A percentile compares a stretch with the other conserved stretches of the same genome.
phyloP scores from a whole-genome alignment of 176 grass and related monocot species.

The Ensete glaucum region DNA sequence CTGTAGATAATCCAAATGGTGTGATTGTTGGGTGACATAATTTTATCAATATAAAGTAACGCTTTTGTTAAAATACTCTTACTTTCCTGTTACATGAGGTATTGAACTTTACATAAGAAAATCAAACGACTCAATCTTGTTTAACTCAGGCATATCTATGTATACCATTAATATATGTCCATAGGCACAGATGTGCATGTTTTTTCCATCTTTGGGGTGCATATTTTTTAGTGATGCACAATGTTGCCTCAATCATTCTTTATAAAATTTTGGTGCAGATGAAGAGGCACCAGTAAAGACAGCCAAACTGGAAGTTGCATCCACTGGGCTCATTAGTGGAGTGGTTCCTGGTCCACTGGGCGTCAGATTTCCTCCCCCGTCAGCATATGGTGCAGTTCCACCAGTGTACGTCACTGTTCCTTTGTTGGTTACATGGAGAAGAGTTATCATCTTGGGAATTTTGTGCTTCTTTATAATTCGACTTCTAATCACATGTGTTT shows the following conservation, averaged over 20 bases:
- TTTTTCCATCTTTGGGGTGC: background rate
- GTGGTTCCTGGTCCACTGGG: conserved; percentile 45
- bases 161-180: background rate
- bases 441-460: too few relatives aligned
- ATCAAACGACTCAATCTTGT: too few relatives aligned
- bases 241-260: background rate
- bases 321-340: conserved; percentile 24
- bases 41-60: too few relatives aligned
- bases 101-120: too few relatives aligned
- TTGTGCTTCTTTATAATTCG: too few relatives aligned
- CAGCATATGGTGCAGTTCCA: conserved; percentile 49
- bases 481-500: background rate
- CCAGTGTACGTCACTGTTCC: conserved; percentile 47
- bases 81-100: too few relatives aligned
- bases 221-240: background rate
- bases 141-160: too few relatives aligned
- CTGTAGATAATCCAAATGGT: too few relatives aligned
- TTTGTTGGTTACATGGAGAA: background rate
- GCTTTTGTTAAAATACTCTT: too few relatives aligned
- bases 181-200: background rate
- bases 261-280: conserved; percentile 28
- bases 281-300: conserved; percentile 70
- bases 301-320: conserved; percentile 65
- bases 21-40: too few relatives aligned
- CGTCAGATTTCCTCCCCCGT: conserved; percentile 47